Conservation (phyloP, 1,284 basidiomycete species). For the Fomitopsis pinicola region DNA sequence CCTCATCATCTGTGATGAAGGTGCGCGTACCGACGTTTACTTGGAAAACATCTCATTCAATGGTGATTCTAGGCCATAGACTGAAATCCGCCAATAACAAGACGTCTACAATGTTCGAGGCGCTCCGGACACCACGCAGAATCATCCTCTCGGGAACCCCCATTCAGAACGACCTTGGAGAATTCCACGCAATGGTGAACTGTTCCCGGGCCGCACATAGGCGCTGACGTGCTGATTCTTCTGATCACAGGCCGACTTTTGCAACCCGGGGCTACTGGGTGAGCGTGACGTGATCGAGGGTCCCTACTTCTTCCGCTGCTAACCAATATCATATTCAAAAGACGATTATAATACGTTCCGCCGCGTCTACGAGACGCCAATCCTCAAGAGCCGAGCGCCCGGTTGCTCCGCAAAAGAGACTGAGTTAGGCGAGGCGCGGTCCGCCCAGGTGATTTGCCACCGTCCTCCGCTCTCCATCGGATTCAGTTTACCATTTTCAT, state of each 20-base stretch:
- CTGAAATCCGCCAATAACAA: conserved; percentile 93
- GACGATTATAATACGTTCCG: conserved; percentile 75
- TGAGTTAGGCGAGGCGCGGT: conserved; percentile 72
- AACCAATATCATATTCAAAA: conserved; percentile 19
- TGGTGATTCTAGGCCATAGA: conserved; percentile 66
- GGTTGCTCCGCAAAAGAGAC: conserved; percentile 69
- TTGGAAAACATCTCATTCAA: background rate
- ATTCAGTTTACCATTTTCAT: background rate
- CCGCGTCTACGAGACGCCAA: conserved; percentile 85
- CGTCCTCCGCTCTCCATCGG: background rate
- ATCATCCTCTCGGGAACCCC: conserved; percentile 96
- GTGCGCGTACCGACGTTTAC: conserved; percentile 29
- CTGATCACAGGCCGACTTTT: conserved; percentile 75
- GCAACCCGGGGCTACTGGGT: conserved; percentile 89
- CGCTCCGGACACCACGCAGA: conserved; percentile 68
- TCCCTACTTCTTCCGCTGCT: background rate
- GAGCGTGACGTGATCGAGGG: conserved; percentile 19
- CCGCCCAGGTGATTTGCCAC: conserved; percentile 52
- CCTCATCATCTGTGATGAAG: conserved; percentile 95
- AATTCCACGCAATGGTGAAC: conserved; percentile 93
- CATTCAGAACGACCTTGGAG: conserved; percentile 93
- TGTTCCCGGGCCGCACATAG: background rate
- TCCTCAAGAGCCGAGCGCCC: conserved; percentile 82
- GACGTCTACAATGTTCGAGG: conserved; percentile 86
- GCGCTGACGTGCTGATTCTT: background rate